phyloP scores from a whole-genome alignment of 108 stramenopile species.

The Poteriospumella lacustris region DNA sequence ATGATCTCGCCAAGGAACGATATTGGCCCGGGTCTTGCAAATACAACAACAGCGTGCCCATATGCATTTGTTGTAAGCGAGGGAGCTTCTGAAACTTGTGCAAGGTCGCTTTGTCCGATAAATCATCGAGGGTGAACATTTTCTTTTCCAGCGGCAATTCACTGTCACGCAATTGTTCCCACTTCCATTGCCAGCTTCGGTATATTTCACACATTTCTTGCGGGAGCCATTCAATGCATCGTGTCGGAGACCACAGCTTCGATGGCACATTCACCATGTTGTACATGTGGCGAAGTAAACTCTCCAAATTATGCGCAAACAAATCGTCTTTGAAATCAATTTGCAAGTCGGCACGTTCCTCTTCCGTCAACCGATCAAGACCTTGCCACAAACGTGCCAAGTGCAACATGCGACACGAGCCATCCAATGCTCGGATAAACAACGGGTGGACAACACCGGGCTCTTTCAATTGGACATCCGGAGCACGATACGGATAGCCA shows the following conservation, averaged over 20 bases:
- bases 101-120: neutral
- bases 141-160: neutral
- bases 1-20: neutral
- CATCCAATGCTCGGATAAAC: neutral
- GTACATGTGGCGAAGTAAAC: neutral
- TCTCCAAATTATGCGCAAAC: neutral
- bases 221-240: too few relatives aligned
- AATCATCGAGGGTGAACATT: neutral
- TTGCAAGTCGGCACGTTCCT: neutral
- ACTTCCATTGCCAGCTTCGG: too few relatives aligned
- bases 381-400: neutral
- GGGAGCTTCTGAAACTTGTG: neutral
- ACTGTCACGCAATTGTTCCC: neutral
- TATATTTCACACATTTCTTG: too few relatives aligned
- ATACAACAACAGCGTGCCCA: neutral
- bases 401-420: neutral
- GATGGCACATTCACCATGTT: too few relatives aligned
- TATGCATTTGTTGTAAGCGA: slow-evolving; percentile 22
- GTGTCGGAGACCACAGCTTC: too few relatives aligned
- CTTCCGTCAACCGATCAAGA: neutral
- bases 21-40: neutral
- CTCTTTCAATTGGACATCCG: too few relatives aligned
- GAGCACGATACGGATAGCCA: slow-evolving; percentile 10
- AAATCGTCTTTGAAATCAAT: neutral
- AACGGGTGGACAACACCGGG: too few relatives aligned